Percentiles rank a stretch among this genome's conserved stretches.
These are phyloP conservation scores for Amesomyces nigricolor DNA, from an alignment of 2,329 filamentous ascomycete species.

Conservation along the genomic window DNA sequence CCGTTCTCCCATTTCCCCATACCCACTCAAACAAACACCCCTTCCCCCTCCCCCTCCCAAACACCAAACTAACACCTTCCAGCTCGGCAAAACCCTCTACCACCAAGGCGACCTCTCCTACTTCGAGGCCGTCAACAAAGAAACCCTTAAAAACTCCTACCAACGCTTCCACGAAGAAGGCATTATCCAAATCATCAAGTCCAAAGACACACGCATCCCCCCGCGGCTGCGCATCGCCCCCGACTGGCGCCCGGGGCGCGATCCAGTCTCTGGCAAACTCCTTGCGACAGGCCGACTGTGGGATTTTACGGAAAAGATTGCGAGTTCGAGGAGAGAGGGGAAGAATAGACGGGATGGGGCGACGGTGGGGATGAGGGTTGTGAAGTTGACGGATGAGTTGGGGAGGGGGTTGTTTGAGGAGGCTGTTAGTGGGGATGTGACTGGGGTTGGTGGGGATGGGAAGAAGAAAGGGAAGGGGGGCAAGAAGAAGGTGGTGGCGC, in stretches of 20 bases:
- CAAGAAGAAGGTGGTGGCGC: slow-evolving; percentile 30
- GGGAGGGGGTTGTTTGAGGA: slow-evolving; percentile 64
- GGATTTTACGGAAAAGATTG: slow-evolving; percentile 88
- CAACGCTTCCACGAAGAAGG: slow-evolving; percentile 84
- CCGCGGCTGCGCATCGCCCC: slow-evolving; percentile 63
- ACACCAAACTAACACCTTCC: slow-evolving; percentile 29
- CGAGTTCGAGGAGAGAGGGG: slow-evolving; percentile 71
- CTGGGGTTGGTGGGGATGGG: too few species aligned
- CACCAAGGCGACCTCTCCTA: slow-evolving; percentile 96
- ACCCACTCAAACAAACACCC: too few species aligned
- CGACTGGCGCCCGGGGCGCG: slow-evolving; percentile 68
- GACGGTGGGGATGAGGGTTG: slow-evolving; percentile 76
- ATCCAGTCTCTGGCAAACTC: slow-evolving; percentile 55
- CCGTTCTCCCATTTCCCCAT: not conserved
- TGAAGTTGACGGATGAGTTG: slow-evolving; percentile 69
- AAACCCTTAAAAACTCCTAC: slow-evolving; percentile 92
- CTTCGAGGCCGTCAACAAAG: slow-evolving; percentile 97
- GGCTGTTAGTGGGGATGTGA: slow-evolving; percentile 37
- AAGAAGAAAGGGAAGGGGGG: slow-evolving; percentile 25
- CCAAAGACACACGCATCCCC: slow-evolving; percentile 57
- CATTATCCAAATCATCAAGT: slow-evolving; percentile 70
- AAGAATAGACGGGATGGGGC: slow-evolving; percentile 94
- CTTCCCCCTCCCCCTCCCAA: too few species aligned
- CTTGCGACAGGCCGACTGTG: slow-evolving; percentile 71
- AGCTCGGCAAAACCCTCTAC: slow-evolving; percentile 93